A percentile compares a stretch with the other conserved stretches of the same genome.
Conservation (phyloP, 108 stramenopile genomes). For the Skeletonema grethae region DNA sequence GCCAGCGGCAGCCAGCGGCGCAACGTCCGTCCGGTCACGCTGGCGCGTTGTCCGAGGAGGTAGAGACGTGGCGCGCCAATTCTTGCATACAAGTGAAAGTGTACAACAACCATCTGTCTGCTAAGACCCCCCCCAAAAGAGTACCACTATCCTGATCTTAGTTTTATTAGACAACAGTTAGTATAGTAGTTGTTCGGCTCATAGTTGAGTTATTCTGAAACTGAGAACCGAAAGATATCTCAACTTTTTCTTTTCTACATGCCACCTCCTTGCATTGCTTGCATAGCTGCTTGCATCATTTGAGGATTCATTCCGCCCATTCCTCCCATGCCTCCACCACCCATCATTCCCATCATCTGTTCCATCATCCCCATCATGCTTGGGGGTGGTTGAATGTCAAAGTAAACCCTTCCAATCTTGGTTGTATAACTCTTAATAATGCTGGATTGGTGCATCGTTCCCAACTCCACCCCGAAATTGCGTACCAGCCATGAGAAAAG, state of each 20-base stretch:
- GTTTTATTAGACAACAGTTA: not conserved
- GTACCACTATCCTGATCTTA: no score
- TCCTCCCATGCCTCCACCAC: conserved; percentile 48
- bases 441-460: conserved; percentile 70
- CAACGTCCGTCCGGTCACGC: no score
- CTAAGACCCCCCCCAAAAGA: no score
- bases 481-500: conserved; percentile 80
- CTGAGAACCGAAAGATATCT: not conserved
- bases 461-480: conserved; percentile 77
- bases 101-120: no score
- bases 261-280: conserved; percentile 54
- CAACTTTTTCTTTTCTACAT: conserved; percentile 4
- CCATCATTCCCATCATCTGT: conserved; percentile 88
- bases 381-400: conserved; percentile 89
- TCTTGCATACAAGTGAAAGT: no score
- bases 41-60: no score
- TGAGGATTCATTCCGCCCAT: conserved; percentile 75
- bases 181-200: not conserved
- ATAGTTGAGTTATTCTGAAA: not conserved
- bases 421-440: conserved; percentile 72
- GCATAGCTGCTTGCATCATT: conserved; percentile 83
- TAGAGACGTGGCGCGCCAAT: no score
- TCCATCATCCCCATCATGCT: conserved; percentile 90
- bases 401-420: conserved; percentile 89
- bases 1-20: no score